Evolutionary conservation across 345 rosid genomes (phyloP).

Genomic region (Aegle marmelos): DNA sequence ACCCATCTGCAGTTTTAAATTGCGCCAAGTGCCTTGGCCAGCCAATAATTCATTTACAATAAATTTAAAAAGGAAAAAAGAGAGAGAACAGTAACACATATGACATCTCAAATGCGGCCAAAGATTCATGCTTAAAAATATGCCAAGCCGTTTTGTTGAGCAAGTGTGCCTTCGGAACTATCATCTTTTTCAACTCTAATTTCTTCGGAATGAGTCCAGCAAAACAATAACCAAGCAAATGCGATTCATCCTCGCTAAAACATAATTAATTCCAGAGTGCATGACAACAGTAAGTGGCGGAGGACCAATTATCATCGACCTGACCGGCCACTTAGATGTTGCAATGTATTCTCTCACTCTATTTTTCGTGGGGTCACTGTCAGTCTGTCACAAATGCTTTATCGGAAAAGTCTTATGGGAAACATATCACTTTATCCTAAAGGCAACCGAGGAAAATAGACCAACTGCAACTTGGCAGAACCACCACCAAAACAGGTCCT

Average conservation of each 20-base stretch:
- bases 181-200: neutral
- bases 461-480: neutral
- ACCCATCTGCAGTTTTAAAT: neutral
- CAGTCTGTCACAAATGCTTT: neutral
- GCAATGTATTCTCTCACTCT: no score
- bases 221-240: neutral
- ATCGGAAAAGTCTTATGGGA: neutral
- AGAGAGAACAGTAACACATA: neutral
- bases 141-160: neutral
- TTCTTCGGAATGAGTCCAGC: neutral
- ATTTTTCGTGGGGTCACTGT: conserved; percentile 3
- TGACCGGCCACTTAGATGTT: conserved; percentile 13
- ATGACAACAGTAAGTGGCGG: neutral
- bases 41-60: neutral
- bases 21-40: no score
- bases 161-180: neutral
- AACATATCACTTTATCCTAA: neutral
- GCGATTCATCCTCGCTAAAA: neutral
- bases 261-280: no score
- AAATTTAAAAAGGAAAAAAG: no score
- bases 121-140: neutral
- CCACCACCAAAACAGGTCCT: neutral
- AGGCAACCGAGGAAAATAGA: neutral
- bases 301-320: neutral
- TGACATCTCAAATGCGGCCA: neutral